Evolutionary conservation across 1,284 basidiomycete genomes (phyloP), one percentile per base, ranked within the genome.

Genomic region (Phlebopus sp.): DNA sequence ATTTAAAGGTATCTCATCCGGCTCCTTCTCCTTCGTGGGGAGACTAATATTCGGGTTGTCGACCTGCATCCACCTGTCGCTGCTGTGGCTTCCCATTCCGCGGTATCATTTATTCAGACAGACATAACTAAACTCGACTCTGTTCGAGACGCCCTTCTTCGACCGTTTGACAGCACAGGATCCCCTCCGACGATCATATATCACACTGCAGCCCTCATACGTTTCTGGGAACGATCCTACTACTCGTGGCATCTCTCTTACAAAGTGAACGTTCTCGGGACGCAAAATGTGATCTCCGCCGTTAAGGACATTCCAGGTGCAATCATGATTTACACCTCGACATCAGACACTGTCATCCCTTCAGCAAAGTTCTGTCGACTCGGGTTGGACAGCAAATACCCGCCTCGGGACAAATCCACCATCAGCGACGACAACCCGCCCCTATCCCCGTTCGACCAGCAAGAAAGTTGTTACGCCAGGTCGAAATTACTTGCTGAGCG

Each of bases 211-310:
- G 67, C 64, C 5, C 52, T 53, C 19, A 68, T 69, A 19, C 62
- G 66, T 17, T 69, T 69, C 53, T 69, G 67, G 64, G 67, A 69
- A 43, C 65, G 69, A 8, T 52, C 55, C 4, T 52, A 56, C 2
- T 69, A 69, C 37, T 59, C 66, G 21, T 68, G 60, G 58, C 21
- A 52, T 13, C 47, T 60, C 2, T 64, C 68, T 4, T 59, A 66
- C 44, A 38, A 46, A 2, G 57, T 69, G 8, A 70, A 70, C 27
- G 69, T 70, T 11, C 36, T 38, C 4, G 69, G 68, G 5, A 65
- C 64, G 4, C 44, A 49, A 15, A 67, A 67, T 39, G 49, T 70
- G 2, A 52, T 70, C 13, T 40, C 49, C 9, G 62, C 59, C 3
- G 59, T 59, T 1, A 57, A 56, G 23, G 58, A 59, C 32, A 54